Base-by-base conservation (phyloP, 129 eudicot genomes). In the Kitagawia praeruptora region DNA sequence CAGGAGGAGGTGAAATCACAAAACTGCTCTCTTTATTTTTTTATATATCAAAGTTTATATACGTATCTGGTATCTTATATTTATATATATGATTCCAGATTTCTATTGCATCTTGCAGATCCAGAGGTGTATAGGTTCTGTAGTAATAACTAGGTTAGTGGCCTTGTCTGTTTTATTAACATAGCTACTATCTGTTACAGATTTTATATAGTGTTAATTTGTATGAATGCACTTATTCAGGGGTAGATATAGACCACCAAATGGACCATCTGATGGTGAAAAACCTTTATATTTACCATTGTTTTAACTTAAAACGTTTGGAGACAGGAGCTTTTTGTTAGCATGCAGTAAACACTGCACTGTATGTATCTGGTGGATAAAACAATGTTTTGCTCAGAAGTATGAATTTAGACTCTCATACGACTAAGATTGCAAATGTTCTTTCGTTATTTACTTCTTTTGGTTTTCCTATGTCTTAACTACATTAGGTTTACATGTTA, bases 171-270 rank as follows among this genome's bases (percentile, higher is more conserved):
- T 81, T 78, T 31, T 78, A 75, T 70, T 44, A 48, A 78, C 6
- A 67, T 28, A 12, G 70, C n/a, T 38, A 31, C 34, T 31, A 48
- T 72, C 14, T 27, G 41, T 27, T 74, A 6, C 34, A 46, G 46
- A 40, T 69, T 9, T 41, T 81, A 39, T 48, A 11, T 82, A 40
- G 3, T n/a, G 14, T 58, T 74, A 21, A 78, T 80, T 80, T 16
- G 38, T 40, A 78, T 69, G 70, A 79, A 18, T 69, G 81, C 86
- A 58, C 44, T 71, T 53, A 21, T 83, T 75, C 87, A 96, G 99
- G 90, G 99, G 98, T 53, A 96, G 92, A 85, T 96, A 92, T 84
- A 90, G 89, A 77, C 93, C 98, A 21, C 99, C 96, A 61, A 92
- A 88, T 80, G 90, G 98, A 74, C 91, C 92, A 45, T 81, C 87